Percentiles rank a stretch among this genome's conserved stretches.
Evolutionary conservation across 2,329 filamentous ascomycete species (phyloP).

Genomic region (Scytalidium sp.): DNA sequence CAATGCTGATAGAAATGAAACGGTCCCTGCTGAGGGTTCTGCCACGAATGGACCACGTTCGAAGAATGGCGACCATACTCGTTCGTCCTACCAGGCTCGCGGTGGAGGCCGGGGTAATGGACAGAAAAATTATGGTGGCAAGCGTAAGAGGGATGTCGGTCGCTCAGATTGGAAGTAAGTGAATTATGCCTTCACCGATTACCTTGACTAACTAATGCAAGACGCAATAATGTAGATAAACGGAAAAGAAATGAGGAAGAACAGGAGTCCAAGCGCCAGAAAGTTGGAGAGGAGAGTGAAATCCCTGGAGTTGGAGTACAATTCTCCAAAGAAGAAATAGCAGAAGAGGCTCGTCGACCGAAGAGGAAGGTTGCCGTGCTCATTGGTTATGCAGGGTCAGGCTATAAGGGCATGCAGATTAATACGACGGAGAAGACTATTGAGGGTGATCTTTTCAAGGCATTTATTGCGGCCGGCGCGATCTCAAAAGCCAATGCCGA

Average conservation of each 20-base stretch:
- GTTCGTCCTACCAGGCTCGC: conserved; percentile 1
- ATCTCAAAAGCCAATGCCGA: conserved; percentile 97
- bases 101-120: conserved; percentile 14
- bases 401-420: conserved; percentile 97
- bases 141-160: conserved; percentile 66
- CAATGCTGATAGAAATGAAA: not conserved
- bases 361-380: conserved; percentile 97
- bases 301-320: conserved; percentile 33
- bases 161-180: conserved; percentile 63
- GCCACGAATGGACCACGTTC: not conserved
- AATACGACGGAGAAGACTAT: conserved; percentile 83
- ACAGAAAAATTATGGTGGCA: conserved; percentile 28
- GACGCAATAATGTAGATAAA: conserved; percentile 48
- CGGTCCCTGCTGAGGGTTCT: not conserved
- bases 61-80: too few species aligned
- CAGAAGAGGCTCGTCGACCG: conserved; percentile 78
- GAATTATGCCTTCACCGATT: conserved; percentile 2
- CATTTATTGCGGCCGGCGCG: conserved; percentile 85
- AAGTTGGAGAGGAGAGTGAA: conserved; percentile 36
- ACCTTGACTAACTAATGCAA: conserved; percentile 46
- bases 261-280: conserved; percentile 50
- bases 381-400: conserved; percentile 93
- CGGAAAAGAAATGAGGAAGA: conserved; percentile 46
- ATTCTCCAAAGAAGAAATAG: conserved; percentile 79
- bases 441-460: conserved; percentile 90